These are phyloP conservation scores for Ceratocystis variospora DNA, from an alignment of 2,329 filamentous ascomycete species.

Conservation along the genomic window DNA sequence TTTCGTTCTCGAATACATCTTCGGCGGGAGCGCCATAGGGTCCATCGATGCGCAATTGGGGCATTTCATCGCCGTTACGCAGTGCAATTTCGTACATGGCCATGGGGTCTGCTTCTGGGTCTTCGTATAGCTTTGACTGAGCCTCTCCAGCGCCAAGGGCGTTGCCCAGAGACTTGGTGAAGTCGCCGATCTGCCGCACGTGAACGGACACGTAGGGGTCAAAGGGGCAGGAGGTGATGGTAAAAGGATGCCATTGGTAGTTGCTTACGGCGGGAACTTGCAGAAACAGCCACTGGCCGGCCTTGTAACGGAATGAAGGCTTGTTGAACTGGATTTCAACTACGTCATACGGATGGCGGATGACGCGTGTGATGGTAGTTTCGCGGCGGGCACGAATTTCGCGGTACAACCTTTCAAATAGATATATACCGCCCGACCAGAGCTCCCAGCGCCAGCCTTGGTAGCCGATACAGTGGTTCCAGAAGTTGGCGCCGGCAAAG, in stretches of 20 bases:
- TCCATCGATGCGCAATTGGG: constrained; percentile 64
- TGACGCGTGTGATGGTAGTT: constrained; percentile 85
- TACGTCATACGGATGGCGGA: constrained; percentile 87
- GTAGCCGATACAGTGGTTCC: constrained; percentile 89
- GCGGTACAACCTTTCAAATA: constrained; percentile 77
- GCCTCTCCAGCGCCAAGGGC: constrained; percentile 67
- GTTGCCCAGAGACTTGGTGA: constrained; percentile 65
- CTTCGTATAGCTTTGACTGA: constrained; percentile 67
- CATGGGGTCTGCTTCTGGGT: constrained; percentile 53
- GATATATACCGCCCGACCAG: constrained; percentile 69
- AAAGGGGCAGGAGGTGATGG: constrained; percentile 81
- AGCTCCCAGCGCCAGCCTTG: constrained; percentile 97
- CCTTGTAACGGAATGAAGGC: constrained; percentile 81
- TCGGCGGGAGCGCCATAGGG: constrained; percentile 87
- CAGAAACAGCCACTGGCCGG: constrained; percentile 82
- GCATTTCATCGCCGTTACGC: constrained; percentile 73
- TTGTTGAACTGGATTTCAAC: constrained; percentile 86
- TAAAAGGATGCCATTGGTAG: constrained; percentile 86
- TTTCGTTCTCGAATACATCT: constrained; percentile 76
- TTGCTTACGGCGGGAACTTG: constrained; percentile 67
- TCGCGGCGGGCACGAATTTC: constrained; percentile 72
- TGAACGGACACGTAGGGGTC: constrained; percentile 79
- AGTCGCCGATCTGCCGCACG: constrained; percentile 79
- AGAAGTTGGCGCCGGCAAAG: constrained; percentile 69
- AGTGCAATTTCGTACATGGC: constrained; percentile 87